Percentiles rank a stretch among this genome's conserved stretches.
phyloP scores from a whole-genome alignment of 106 monocot species.

The Platanthera zijinensis region DNA sequence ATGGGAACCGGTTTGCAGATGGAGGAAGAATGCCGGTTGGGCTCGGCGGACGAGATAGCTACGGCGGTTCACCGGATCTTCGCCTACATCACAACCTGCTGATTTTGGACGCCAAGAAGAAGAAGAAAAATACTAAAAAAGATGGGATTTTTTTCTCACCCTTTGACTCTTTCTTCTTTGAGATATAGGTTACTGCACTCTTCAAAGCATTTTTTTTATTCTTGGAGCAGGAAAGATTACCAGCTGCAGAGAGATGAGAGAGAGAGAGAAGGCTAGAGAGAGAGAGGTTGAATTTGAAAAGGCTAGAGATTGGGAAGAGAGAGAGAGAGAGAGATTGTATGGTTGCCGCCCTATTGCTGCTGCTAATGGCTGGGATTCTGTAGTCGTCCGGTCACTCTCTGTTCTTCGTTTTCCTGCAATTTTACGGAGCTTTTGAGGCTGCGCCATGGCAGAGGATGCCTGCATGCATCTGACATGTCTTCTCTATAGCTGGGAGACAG shows the following conservation, averaged over 20 bases:
- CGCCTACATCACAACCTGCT: neutral
- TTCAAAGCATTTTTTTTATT: neutral
- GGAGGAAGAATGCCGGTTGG: constrained; percentile 69
- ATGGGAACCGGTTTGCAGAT: constrained; percentile 22
- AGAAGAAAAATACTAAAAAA: neutral
- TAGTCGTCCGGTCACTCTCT: neutral
- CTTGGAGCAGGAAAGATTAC: neutral
- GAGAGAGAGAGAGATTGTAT: neutral
- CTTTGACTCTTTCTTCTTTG: neutral
- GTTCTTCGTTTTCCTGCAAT: neutral
- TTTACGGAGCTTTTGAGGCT: no score
- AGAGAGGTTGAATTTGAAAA: neutral
- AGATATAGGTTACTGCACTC: neutral
- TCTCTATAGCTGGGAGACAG: no score
- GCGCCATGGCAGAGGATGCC: no score
- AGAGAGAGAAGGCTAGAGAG: neutral
- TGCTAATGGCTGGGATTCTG: neutral
- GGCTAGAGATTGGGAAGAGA: neutral
- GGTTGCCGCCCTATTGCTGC: neutral
- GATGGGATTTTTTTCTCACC: no score
- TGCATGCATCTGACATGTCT: no score
- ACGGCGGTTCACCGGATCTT: constrained; percentile 78
- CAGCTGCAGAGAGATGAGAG: neutral
- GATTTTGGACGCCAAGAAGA: neutral
- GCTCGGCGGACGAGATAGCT: constrained; percentile 85